These are phyloP conservation scores for Posidonia oceanica DNA, from an alignment of 116 monocot genomes.

Conservation along the genomic window DNA sequence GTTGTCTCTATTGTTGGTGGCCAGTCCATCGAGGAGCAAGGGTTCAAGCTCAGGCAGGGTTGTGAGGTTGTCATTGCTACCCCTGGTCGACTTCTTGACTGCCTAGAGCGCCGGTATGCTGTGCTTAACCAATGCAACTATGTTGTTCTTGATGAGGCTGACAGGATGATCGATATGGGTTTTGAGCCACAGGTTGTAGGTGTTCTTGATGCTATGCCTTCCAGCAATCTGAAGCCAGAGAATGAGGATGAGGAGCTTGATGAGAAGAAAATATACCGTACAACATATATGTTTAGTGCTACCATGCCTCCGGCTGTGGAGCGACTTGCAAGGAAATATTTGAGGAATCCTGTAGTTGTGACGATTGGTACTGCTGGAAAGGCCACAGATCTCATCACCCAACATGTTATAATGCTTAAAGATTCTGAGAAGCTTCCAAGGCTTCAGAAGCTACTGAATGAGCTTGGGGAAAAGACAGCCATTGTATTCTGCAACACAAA, in stretches of 20 bases:
- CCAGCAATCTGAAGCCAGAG: slow-evolving; percentile 89
- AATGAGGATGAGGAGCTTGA: slow-evolving; percentile 95
- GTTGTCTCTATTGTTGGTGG: slow-evolving; percentile 99
- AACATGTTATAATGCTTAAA: slow-evolving; percentile 84
- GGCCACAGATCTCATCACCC: slow-evolving; percentile 85
- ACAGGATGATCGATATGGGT: slow-evolving; percentile 98
- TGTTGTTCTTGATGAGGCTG: slow-evolving; percentile 95
- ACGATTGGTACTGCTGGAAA: slow-evolving; percentile 93
- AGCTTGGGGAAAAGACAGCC: slow-evolving; percentile 82
- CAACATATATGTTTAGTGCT: slow-evolving; percentile 98
- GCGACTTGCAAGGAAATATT: slow-evolving; percentile 74
- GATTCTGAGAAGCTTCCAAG: slow-evolving; percentile 76
- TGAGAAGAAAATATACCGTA: slow-evolving; percentile 84
- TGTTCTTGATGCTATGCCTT: slow-evolving; percentile 93
- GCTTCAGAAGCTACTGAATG: slow-evolving; percentile 65
- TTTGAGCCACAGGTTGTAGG: slow-evolving; percentile 95
- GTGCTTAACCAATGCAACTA: slow-evolving; percentile 98
- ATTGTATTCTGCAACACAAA: slow-evolving; percentile 94
- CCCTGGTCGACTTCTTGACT: slow-evolving; percentile 79
- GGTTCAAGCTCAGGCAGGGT: slow-evolving; percentile 83
- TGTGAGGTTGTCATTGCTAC: slow-evolving; percentile 99
- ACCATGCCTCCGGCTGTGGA: slow-evolving; percentile 86
- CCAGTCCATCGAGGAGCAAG: slow-evolving; percentile 98
- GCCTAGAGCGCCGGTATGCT: slow-evolving; percentile 85
- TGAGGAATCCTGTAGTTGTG: slow-evolving; percentile 91